Conservation (phyloP, 2,329 filamentous ascomycete genomes). For the Fonsecaea pedrosoi region DNA sequence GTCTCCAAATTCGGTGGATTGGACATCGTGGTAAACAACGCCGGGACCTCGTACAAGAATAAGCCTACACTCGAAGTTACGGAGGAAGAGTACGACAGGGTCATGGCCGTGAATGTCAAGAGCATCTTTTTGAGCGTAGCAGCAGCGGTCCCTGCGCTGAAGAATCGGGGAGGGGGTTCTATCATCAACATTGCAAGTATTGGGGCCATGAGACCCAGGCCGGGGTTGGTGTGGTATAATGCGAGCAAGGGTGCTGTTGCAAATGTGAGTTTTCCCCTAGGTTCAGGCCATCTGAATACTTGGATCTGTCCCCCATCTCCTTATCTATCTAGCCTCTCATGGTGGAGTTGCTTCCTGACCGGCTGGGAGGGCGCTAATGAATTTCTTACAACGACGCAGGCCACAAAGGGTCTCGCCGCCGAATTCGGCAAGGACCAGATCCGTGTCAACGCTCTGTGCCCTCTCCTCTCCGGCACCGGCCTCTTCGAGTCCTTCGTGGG, state of each 20-base stretch:
- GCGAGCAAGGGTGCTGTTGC: constrained; percentile 53
- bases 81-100: constrained; percentile 52
- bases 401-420: constrained; percentile 64
- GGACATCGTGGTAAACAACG: constrained; percentile 39
- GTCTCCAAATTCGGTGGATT: constrained; percentile 37
- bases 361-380: neutral
- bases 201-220: constrained; percentile 51
- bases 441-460: constrained; percentile 63
- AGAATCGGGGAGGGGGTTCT: constrained; percentile 51
- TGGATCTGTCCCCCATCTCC: neutral
- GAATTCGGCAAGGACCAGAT: constrained; percentile 58
- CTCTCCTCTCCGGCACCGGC: constrained; percentile 70
- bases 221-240: constrained; percentile 56
- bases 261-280: constrained; percentile 45
- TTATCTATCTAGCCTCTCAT: neutral
- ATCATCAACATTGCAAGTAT: constrained; percentile 56
- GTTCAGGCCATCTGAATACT: neutral
- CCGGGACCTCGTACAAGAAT: constrained; percentile 39
- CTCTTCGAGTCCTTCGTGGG: constrained; percentile 57
- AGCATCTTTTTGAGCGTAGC: constrained; percentile 49
- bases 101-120: constrained; percentile 55
- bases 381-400: constrained; percentile 40
- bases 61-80: constrained; percentile 49
- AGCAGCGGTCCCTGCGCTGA: constrained; percentile 46
- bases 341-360: neutral